Evolutionary conservation across 257 asterid genomes (phyloP), one percentile per base, ranked within the genome.

Genomic region (Solanum appendiculatum): DNA sequence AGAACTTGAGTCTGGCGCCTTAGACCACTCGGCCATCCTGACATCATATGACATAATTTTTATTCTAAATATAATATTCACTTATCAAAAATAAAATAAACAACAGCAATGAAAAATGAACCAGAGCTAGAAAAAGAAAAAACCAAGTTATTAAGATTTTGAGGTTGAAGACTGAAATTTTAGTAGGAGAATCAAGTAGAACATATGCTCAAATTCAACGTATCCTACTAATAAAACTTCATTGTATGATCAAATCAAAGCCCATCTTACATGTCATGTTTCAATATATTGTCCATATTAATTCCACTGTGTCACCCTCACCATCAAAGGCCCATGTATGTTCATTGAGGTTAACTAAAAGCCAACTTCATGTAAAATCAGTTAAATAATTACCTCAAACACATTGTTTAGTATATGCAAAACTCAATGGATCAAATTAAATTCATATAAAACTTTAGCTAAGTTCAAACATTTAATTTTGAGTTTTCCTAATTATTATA

Each of bases 11-110:
- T 94, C 96, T 93, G 97, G 95, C 95, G 96, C 97, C 97, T 95
- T 95, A 93, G 97, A 94, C 98, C 98, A 94, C 97, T 94, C 96
- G 97, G 95, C 97, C 98, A 95, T 94, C 98, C 98, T 93, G 95
- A 95, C 98, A 33, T 18, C 4, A 2, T 2, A 5, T 3, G 1
- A 0, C 1, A 2, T 1, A 0, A 2, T 29, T 1, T 10, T 68
- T 5, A 29, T 68, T 29, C 14, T 27, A 29, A 8, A 1, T 2
- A 23, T 60, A 9, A 1, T 39, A 39, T 4, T 39, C 9, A 1
- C 6, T 39, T 39, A 39, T 9, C 3, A 5, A 68, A 18, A 48
- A 51, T 8, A 5, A 18, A 70, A 33, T 5, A 70, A 20, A 20
- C 36, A 2, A 36, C 7, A 0, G 5, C 5, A 74, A 13, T n/a